phyloP scores from a whole-genome alignment of 78 protist species.

The Dictyostelium firmibasis region DNA sequence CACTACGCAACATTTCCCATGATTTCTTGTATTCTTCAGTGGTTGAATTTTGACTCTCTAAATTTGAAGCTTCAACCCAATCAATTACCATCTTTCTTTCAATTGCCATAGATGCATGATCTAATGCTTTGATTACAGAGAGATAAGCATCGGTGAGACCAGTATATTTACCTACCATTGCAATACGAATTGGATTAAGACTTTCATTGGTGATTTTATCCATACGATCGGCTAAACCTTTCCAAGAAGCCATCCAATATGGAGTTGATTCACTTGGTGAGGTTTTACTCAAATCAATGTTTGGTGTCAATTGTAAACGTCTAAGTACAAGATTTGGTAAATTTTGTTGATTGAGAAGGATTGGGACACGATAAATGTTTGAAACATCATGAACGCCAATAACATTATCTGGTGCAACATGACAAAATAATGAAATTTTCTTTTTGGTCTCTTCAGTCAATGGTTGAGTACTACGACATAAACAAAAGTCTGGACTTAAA shows the following conservation, averaged over 20 bases:
- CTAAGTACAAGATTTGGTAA: conserved; percentile 21
- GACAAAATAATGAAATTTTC: conserved; percentile 95
- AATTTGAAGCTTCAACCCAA: conserved; percentile 82
- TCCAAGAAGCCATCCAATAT: conserved; percentile 76
- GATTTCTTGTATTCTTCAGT: neutral
- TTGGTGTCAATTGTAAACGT: conserved; percentile 44
- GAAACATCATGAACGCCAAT: conserved; percentile 92
- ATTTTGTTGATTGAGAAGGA: conserved; percentile 81
- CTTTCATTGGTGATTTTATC: conserved; percentile 58
- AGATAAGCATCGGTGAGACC: conserved; percentile 93
- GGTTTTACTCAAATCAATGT: neutral
- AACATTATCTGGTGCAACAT: conserved; percentile 88
- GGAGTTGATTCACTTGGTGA: neutral
- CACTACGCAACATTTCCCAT: conserved; percentile 62
- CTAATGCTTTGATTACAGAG: conserved; percentile 90
- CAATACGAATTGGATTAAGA: conserved; percentile 74
- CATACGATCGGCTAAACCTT: conserved; percentile 60
- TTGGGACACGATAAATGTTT: conserved; percentile 95
- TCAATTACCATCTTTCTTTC: conserved; percentile 83
- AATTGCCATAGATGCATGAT: conserved; percentile 87
- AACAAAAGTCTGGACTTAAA: conserved; percentile 94
- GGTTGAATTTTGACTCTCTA: conserved; percentile 18
- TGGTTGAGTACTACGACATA: conserved; percentile 90
- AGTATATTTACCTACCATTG: conserved; percentile 96
- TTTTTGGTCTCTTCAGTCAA: conserved; percentile 40